phyloP scores from a whole-genome alignment of 2,329 filamentous ascomycete genomes.

The Emergomyces orientalis region DNA sequence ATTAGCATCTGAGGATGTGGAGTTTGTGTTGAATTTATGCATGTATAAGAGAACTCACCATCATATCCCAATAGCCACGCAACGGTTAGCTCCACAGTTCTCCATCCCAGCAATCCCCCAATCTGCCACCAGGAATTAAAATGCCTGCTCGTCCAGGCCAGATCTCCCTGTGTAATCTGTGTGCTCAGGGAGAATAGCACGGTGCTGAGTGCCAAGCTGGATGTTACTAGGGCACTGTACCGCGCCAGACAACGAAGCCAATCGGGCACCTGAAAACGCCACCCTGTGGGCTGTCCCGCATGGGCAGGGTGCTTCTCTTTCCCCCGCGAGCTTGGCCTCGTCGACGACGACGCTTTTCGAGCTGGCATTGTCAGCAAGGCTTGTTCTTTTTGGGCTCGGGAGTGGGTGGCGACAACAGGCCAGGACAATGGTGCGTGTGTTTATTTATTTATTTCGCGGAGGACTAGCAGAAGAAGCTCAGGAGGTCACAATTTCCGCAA shows the following conservation, averaged over 20 bases:
- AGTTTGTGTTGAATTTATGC: neutral
- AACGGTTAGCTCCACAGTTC: constrained; percentile 57
- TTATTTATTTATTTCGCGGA: neutral
- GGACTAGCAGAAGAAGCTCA: neutral
- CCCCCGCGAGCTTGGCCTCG: neutral
- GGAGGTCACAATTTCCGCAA: neutral
- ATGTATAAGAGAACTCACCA: constrained; percentile 25
- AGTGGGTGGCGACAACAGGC: neutral
- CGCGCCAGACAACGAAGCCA: constrained; percentile 29
- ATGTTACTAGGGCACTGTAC: constrained; percentile 40
- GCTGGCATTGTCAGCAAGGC: neutral
- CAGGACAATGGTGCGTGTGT: neutral
- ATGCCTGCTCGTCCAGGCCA: constrained; percentile 57
- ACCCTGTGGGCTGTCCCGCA: too few species aligned
- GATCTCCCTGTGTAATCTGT: constrained; percentile 53
- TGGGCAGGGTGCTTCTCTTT: neutral
- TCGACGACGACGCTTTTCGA: neutral
- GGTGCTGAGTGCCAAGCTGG: constrained; percentile 54
- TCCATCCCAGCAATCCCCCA: constrained; percentile 44
- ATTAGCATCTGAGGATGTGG: neutral
- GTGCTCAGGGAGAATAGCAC: constrained; percentile 55
- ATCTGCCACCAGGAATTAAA: constrained; percentile 56
- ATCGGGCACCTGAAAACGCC: constrained; percentile 10
- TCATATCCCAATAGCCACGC: constrained; percentile 69
- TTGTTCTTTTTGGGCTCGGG: neutral